Percentiles rank a stretch among this genome's conserved stretches.
Conservation (phyloP, 805 yeast species). For the Nakazawaea wyomingensis region DNA sequence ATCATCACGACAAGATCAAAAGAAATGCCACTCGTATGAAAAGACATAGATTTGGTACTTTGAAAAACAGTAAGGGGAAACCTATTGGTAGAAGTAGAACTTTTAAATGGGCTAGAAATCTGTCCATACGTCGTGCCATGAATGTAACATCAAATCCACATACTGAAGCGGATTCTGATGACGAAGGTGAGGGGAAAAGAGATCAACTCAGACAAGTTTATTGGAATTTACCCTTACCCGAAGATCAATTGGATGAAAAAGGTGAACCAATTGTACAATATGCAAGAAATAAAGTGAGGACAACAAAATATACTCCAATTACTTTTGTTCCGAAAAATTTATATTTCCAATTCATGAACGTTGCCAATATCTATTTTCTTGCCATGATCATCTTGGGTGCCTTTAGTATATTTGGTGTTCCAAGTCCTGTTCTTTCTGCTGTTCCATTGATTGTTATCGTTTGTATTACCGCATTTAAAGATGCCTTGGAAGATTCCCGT, state of each 20-base stretch:
- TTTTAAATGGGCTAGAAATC: slow-evolving; percentile 24
- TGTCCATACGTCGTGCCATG: slow-evolving; percentile 15
- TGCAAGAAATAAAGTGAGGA: slow-evolving; percentile 54
- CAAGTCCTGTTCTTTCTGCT: slow-evolving; percentile 67
- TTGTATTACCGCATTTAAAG: slow-evolving; percentile 66
- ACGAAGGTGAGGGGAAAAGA: slow-evolving; percentile 13
- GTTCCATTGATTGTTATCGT: slow-evolving; percentile 82
- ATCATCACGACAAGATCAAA: slow-evolving; percentile 16
- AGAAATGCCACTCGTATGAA: slow-evolving; percentile 53
- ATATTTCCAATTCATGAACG: slow-evolving; percentile 48
- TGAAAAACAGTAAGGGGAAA: slow-evolving; percentile 65
- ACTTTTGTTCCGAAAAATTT: slow-evolving; percentile 54
- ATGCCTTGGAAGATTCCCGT: slow-evolving; percentile 72
- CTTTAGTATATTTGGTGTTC: slow-evolving; percentile 69
- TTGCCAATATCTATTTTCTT: slow-evolving; percentile 57
- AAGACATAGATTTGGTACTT: slow-evolving; percentile 89
- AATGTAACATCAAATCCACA: slow-evolving; percentile 17
- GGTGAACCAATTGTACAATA: slow-evolving; percentile 33
- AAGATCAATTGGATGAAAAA: slow-evolving; percentile 31
- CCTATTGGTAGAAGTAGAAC: slow-evolving; percentile 61
- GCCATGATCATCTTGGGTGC: slow-evolving; percentile 51
- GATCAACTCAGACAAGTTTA: slow-evolving; percentile 11
- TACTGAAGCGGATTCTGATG: slow-evolving; percentile 15
- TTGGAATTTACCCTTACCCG: slow-evolving; percentile 41
- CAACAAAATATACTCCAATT: slow-evolving; percentile 58